Conservation (phyloP, 805 yeast species). For the Candida germanica region DNA sequence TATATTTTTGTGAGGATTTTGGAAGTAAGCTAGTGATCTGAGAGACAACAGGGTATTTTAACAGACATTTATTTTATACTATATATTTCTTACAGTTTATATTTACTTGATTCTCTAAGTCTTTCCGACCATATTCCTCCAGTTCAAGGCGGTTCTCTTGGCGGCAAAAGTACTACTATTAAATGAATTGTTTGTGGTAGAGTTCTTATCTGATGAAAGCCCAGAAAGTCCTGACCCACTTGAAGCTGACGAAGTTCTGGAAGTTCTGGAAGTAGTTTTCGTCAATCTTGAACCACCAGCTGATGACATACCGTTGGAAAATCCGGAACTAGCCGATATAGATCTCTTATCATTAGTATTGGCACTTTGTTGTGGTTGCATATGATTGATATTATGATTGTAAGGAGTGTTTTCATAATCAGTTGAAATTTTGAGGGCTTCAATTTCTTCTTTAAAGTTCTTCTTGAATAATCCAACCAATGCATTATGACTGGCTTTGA, state of each 20-base stretch:
- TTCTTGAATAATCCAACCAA: constrained; percentile 59
- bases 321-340: constrained; percentile 13
- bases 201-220: constrained; percentile 19
- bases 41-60: no score
- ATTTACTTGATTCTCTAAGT: neutral
- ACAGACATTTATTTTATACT: no score
- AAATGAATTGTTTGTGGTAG: constrained; percentile 6
- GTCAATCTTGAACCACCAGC: constrained; percentile 19
- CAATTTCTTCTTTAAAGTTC: constrained; percentile 69
- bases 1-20: no score
- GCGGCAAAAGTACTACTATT: constrained; percentile 3
- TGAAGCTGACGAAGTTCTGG: constrained; percentile 22
- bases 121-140: constrained; percentile 27
- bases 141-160: constrained; percentile 37
- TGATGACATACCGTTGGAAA: constrained; percentile 14
- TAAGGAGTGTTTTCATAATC: constrained; percentile 28
- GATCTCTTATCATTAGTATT: constrained; percentile 19
- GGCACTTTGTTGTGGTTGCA: constrained; percentile 11
- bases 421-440: constrained; percentile 33
- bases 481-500: constrained; percentile 65
- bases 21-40: no score
- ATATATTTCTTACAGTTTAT: no score
- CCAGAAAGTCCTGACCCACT: constrained; percentile 28
- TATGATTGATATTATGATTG: constrained; percentile 19
- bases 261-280: constrained; percentile 19